These are phyloP conservation scores for Rhinocladiella similis DNA, from an alignment of 2,329 filamentous ascomycete genomes.

Conservation along the genomic window DNA sequence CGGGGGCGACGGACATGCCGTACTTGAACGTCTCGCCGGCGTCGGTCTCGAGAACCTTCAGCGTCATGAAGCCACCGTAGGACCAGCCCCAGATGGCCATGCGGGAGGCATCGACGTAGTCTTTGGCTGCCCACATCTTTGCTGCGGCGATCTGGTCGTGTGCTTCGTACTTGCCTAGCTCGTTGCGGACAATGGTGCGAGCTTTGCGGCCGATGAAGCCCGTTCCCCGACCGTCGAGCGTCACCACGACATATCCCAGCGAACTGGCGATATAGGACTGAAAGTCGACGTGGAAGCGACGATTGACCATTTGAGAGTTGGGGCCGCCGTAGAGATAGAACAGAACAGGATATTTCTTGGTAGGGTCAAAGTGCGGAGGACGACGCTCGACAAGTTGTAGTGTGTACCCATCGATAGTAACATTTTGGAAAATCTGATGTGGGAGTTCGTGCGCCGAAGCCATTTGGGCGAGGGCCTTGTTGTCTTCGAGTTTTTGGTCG, in stretches of 20 bases:
- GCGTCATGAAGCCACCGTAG: conserved; percentile 90
- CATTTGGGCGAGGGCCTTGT: conserved; percentile 66
- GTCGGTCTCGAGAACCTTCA: conserved; percentile 92
- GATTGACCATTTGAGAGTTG: conserved; percentile 83
- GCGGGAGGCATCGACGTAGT: conserved; percentile 77
- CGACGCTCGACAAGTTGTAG: conserved; percentile 78
- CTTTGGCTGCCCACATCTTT: conserved; percentile 75
- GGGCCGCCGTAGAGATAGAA: conserved; percentile 96
- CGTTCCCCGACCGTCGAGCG: conserved; percentile 89
- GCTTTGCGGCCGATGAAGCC: conserved; percentile 84
- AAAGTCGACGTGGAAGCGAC: conserved; percentile 81
- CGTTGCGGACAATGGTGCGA: conserved; percentile 76
- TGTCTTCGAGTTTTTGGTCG: conserved; percentile 75
- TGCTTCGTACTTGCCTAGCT: conserved; percentile 82
- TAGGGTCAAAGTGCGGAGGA: conserved; percentile 81
- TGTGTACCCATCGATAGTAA: conserved; percentile 78
- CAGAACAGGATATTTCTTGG: conserved; percentile 79
- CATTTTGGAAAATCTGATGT: conserved; percentile 75
- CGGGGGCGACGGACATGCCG: conserved; percentile 95
- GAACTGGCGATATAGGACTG: conserved; percentile 83
- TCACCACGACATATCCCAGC: conserved; percentile 91
- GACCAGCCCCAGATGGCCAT: conserved; percentile 99
- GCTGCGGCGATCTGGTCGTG: conserved; percentile 89
- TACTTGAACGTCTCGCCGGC: conserved; percentile 89
- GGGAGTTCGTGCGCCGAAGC: conserved; percentile 79